Base-by-base conservation (phyloP, 1,139 yeast genomes). In the Scheffersomyces lignicola region DNA sequence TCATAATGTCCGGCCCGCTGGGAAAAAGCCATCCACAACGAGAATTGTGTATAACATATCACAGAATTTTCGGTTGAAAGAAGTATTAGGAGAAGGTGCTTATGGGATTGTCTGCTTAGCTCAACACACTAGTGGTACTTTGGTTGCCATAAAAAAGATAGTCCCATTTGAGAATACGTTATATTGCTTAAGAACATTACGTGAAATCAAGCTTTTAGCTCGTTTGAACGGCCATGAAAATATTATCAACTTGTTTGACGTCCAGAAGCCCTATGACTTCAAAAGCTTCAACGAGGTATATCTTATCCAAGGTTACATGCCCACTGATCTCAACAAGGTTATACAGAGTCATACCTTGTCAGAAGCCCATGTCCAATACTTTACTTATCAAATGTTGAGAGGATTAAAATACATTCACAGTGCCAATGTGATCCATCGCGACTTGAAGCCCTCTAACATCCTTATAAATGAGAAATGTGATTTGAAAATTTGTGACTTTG, bases 51-150 rank as follows among this genome's bases (percentile, higher is more conserved):
- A 90, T 66, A 88, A 89, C 53, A 94, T 92, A 17, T 83, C 94
- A 29, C 87, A 86, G 40, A 88, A 86, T 52, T 90, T 90, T 58
- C 88, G 87, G 57, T 80, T 90, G 33, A 69, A 81, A 29, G 41
- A 86, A 49, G 79, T 90, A 12, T 86, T 88, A 10, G 98, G 98
- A 5, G 97, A 90, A 58, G 98, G 98, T n/a, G 98, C 98, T 1
- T 92, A 92, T 53, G 98, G 98, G 4, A 79, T 92, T 11, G 98
- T 92, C 14, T 90, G 97, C 54, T 82, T 95, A 17, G 98, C 97
- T 0, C 64, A 83, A 12, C 96, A 92, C 61, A 97, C 97, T 4
- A 78, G 95, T 6, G 82, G 83, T 40, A 94, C 87, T 46, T 82
- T 82, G 50, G 97, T 94, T 13, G 98, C 98, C 34, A 90, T 92